phyloP scores from a whole-genome alignment of 2,329 filamentous ascomycete genomes.

The Penicillium hesseltinei region DNA sequence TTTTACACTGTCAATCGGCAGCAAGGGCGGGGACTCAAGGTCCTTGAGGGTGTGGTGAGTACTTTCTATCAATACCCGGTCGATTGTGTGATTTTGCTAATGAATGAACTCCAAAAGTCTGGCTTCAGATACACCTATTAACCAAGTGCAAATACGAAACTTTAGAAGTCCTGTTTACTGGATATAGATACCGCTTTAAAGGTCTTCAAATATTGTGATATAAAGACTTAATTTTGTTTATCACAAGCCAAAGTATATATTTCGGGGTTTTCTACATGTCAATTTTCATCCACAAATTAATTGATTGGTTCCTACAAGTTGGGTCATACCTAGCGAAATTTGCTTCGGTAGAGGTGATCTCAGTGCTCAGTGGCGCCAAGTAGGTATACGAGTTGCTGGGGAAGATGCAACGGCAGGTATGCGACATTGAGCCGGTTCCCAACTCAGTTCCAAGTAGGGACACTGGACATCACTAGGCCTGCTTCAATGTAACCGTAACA shows the following conservation, averaged over 20 bases:
- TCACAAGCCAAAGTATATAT: not conserved
- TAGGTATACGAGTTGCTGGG: not conserved
- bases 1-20: constrained; percentile 54
- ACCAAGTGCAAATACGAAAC: not conserved
- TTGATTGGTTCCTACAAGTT: not conserved
- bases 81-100: not conserved
- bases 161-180: not conserved
- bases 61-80: not conserved
- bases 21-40: constrained; percentile 47
- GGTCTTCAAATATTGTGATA: not conserved
- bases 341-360: not conserved
- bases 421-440: no score
- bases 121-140: constrained; percentile 39
- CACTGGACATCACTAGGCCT: no score
- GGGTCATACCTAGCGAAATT: not conserved
- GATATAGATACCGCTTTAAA: not conserved
- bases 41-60: constrained; percentile 51
- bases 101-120: constrained; percentile 17
- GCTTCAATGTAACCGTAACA: no score
- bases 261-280: not conserved
- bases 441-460: no score
- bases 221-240: no score
- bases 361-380: not conserved
- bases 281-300: not conserved
- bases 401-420: not conserved